phyloP scores from a whole-genome alignment of 2,329 filamentous ascomycete genomes.

The Stylonectria norvegica region DNA sequence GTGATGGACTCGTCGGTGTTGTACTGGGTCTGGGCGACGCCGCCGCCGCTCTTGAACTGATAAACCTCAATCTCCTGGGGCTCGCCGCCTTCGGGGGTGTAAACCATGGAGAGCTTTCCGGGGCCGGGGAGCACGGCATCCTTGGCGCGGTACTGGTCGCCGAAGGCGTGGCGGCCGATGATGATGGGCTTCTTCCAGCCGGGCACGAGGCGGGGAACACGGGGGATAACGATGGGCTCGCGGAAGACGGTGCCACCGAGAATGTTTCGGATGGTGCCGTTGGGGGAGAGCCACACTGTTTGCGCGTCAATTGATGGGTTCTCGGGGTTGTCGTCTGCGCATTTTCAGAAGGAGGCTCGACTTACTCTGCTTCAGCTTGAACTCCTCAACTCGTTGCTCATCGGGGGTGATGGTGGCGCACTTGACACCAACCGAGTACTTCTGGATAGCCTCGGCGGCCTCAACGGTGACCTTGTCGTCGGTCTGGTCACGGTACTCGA shows the following conservation, averaged over 20 bases:
- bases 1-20: conserved; percentile 95
- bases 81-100: conserved; percentile 78
- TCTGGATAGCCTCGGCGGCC: conserved; percentile 95
- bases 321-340: conserved; percentile 3
- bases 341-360: conserved; percentile 18
- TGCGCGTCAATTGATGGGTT: conserved; percentile 14
- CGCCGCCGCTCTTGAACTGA: conserved; percentile 81
- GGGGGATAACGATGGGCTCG: conserved; percentile 94
- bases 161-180: conserved; percentile 96
- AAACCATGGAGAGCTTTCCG: conserved; percentile 92
- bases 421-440: conserved; percentile 98
- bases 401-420: conserved; percentile 99
- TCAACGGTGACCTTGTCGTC: conserved; percentile 94
- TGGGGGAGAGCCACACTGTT: conserved; percentile 94
- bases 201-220: conserved; percentile 87
- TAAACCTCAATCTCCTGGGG: conserved; percentile 86
- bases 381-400: conserved; percentile 93
- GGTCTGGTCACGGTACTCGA: conserved; percentile 93
- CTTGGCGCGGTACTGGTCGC: conserved; percentile 97
- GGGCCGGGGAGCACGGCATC: conserved; percentile 79
- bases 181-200: conserved; percentile 99
- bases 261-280: conserved; percentile 77
- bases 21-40: conserved; percentile 93
- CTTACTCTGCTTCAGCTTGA: conserved; percentile 96
- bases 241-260: conserved; percentile 96